phyloP scores from a whole-genome alignment of 495 filamentous ascomycete genomes.

The Xylaria palmicola region DNA sequence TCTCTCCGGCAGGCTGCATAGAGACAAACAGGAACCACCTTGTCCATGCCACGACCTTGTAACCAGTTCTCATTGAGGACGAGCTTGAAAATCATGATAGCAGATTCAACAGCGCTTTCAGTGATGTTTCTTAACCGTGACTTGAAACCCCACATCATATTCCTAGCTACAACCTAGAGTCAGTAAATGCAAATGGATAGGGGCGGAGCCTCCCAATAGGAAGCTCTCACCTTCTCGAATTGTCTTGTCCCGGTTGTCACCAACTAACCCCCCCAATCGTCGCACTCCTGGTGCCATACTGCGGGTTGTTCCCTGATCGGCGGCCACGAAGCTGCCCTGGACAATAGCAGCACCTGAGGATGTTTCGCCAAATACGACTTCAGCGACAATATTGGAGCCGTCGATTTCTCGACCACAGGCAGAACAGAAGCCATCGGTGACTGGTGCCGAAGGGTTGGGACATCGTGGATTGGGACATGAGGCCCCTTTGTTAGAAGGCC shows the following conservation, averaged over 20 bases:
- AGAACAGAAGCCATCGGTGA: constrained; percentile 64
- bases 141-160: constrained; percentile 44
- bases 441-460: constrained; percentile 31
- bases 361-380: constrained; percentile 85
- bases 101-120: constrained; percentile 59
- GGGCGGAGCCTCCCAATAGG: not conserved
- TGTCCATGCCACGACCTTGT: constrained; percentile 80
- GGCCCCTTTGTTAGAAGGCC: constrained; percentile 15
- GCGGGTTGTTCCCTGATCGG: constrained; percentile 62
- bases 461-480: constrained; percentile 31
- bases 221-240: constrained; percentile 60
- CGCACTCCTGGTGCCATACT: constrained; percentile 50
- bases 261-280: constrained; percentile 41
- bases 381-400: constrained; percentile 83
- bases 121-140: constrained; percentile 53
- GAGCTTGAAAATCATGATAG: constrained; percentile 72
- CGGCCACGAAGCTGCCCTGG: constrained; percentile 82
- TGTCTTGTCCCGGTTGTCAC: constrained; percentile 63
- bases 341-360: constrained; percentile 83
- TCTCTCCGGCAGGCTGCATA: constrained; percentile 79
- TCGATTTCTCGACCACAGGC: constrained; percentile 80
- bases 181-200: constrained; percentile 2
- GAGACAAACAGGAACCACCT: constrained; percentile 80
- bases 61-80: constrained; percentile 77
- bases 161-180: constrained; percentile 26